Evolutionary conservation across 225 moss, liverwort and hornwort species (phyloP), one percentile per base, ranked within the genome.

Genomic region (Neckera pumila): DNA sequence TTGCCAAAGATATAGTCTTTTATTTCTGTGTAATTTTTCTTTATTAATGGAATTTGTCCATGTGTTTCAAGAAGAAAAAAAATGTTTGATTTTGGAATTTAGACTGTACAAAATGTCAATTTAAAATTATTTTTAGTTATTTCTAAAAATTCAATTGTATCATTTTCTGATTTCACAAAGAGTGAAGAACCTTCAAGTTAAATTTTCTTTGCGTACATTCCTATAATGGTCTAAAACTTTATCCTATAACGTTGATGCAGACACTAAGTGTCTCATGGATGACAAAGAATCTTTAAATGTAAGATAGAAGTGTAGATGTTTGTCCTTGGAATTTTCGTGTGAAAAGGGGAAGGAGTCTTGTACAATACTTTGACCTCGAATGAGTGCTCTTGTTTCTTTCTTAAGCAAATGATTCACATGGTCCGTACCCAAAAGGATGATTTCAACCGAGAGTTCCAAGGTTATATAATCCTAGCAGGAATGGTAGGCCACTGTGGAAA

Each of bases 401-500:
- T 42, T 5, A 16, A 27, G 16, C 27, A 42, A 14, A n/a, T 12
- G 12, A 67, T 67, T 12, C 30, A n/a, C 3, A 67, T 3, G 0
- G 2, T 66, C 6, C 1, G 10, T 33, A 17, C 5, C 33, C 18
- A 10, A 25, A 71, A 25, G 8, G 14, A 42, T 23, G 14, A 25
- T 70, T 40, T 26, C 7, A 43, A 8, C 4, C 9, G 0, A 1
- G 3, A 1, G 1, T 6, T 47, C 2, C 0, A 18, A 2, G 1
- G 3, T 47, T 3, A 49, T 49, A 49, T 49, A 45, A 11, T 1
- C 11, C 6, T 73, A 30, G 11, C 28, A 30, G 0, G 10, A 17
- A 1, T 3, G 5, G 2, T 1, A 2, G 2, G 2, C 30, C 2
- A 25, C 6, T 0, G 0, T 1, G 1, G 0, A 30, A 30, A 40